Evolutionary conservation across 148 eudicot species (phyloP).

Genomic region (Vaccinium myrtillus): DNA sequence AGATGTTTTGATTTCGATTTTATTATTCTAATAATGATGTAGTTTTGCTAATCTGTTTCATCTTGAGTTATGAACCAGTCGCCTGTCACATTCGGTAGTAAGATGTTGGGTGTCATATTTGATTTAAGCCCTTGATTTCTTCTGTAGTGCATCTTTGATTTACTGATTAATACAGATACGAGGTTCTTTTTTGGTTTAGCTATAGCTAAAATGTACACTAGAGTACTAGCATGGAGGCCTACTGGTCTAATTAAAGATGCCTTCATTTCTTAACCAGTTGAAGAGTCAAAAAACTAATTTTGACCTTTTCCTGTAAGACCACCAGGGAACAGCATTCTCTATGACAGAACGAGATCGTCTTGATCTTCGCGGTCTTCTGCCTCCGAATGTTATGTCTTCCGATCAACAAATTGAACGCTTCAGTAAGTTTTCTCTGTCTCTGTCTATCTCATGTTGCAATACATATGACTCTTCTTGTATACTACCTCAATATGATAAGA

Average conservation of each 20-base stretch:
- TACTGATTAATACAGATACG: background rate
- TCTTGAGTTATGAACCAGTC: background rate
- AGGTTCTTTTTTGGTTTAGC: background rate
- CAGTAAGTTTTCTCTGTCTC: constrained; percentile 50
- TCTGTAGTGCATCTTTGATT: constrained; percentile 1
- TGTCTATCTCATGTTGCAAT: background rate
- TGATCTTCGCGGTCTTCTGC: constrained; percentile 95
- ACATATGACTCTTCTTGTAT: background rate
- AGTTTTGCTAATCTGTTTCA: background rate
- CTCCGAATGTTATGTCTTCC: constrained; percentile 82
- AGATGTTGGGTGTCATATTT: background rate
- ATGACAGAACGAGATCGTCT: constrained; percentile 98
- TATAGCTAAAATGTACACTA: background rate
- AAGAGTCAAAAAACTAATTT: background rate
- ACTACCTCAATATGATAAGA: background rate
- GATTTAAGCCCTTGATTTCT: background rate
- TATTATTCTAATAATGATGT: background rate
- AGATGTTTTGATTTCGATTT: background rate
- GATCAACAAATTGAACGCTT: constrained; percentile 92
- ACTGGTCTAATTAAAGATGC: background rate
- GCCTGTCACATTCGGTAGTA: background rate
- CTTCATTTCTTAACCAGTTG: background rate
- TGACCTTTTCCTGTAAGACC: constrained; percentile 17
- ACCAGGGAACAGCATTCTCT: constrained; percentile 94
- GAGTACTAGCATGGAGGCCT: background rate